These are phyloP conservation scores for Fusarium annulatum DNA, from an alignment of 2,329 filamentous ascomycete species.

Conservation along the genomic window DNA sequence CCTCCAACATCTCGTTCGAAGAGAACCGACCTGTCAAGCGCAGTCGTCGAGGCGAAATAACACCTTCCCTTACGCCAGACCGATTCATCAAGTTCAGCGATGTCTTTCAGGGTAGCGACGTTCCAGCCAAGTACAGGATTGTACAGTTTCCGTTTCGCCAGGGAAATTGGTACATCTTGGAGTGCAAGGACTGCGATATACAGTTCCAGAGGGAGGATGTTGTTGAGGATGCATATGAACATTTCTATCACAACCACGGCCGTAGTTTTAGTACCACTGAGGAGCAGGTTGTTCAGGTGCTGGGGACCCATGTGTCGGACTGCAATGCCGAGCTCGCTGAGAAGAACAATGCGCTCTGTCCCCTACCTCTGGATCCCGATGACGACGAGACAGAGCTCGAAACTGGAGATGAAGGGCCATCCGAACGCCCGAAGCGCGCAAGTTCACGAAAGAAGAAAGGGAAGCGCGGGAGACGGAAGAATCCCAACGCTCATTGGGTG, in stretches of 20 bases:
- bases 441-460: background rate
- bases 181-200: background rate
- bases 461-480: background rate
- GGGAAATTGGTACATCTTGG: background rate
- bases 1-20: background rate
- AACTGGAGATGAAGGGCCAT: background rate
- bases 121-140: background rate
- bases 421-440: background rate
- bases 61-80: background rate
- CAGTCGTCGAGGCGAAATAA: background rate
- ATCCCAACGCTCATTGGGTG: background rate
- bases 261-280: background rate
- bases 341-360: background rate
- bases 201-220: background rate
- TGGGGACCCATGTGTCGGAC: background rate
- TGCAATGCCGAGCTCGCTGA: background rate
- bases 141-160: background rate
- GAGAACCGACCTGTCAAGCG: background rate
- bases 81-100: background rate
- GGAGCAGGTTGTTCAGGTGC: background rate
- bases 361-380: background rate
- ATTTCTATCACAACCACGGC: background rate
- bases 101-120: background rate
- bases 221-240: background rate
- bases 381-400: background rate